Conservation (phyloP, 495 filamentous ascomycete species). For the Penicillium dipodomyicola region DNA sequence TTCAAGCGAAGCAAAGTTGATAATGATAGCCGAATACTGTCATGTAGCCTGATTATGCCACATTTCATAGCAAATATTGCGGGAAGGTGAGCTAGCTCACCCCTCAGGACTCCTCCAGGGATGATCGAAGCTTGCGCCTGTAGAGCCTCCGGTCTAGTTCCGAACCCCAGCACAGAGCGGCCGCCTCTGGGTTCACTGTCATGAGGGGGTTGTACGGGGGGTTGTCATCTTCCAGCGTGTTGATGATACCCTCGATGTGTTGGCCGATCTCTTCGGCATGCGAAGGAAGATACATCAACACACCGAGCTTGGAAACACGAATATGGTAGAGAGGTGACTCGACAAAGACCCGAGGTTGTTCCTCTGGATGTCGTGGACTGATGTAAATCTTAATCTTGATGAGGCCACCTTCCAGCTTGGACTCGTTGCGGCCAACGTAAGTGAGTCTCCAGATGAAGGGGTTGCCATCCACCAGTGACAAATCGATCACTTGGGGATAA, state of each 20-base stretch:
- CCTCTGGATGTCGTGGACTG: conserved; percentile 87
- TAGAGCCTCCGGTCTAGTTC: conserved; percentile 78
- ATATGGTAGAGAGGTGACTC: conserved; percentile 84
- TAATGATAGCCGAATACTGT: not conserved
- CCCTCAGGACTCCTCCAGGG: conserved; percentile 3
- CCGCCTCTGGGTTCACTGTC: conserved; percentile 81
- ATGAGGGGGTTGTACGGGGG: conserved; percentile 90
- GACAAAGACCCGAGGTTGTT: conserved; percentile 81
- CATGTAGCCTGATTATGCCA: conserved; percentile 40
- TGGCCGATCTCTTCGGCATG: conserved; percentile 74
- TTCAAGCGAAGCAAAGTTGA: not conserved
- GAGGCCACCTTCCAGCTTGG: conserved; percentile 87
- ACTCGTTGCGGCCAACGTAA: conserved; percentile 91
- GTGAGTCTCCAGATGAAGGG: conserved; percentile 61
- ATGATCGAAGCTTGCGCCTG: conserved; percentile 66
- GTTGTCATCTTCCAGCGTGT: conserved; percentile 77
- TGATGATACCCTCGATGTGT: conserved; percentile 84
- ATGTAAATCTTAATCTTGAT: conserved; percentile 78
- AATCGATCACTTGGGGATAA: conserved; percentile 63
- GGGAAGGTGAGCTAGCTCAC: not conserved
- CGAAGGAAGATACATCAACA: conserved; percentile 77
- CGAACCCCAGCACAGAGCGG: conserved; percentile 82
- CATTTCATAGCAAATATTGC: not conserved
- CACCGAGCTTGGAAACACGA: conserved; percentile 73
- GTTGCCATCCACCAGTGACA: conserved; percentile 65